Percentiles rank a stretch among this genome's conserved stretches.
Conservation (phyloP, 768 basidiomycete species). For the Coprinopsis marcescibilis region DNA sequence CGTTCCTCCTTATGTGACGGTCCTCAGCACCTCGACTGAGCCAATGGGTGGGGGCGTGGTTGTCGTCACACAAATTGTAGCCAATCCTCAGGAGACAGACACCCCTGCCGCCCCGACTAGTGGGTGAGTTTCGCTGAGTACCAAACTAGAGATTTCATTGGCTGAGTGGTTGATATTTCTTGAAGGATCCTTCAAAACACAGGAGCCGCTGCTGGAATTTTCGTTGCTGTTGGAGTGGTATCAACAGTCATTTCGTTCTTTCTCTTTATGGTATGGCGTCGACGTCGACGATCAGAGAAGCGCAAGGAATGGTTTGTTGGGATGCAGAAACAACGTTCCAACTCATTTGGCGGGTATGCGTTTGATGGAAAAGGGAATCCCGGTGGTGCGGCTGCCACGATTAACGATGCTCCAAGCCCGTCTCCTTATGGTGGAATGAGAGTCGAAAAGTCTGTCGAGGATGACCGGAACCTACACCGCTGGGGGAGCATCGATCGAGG, state of each 20-base stretch:
- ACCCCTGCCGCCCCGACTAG: neutral
- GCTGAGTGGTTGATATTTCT: no score
- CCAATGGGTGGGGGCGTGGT: constrained; percentile 38
- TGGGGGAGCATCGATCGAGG: neutral
- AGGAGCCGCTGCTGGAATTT: constrained; percentile 69
- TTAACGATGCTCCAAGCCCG: constrained; percentile 21
- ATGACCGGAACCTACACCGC: neutral
- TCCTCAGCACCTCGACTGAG: constrained; percentile 39
- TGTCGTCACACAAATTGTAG: constrained; percentile 47
- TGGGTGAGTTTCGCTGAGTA: neutral
- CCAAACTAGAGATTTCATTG: no score
- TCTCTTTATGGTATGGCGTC: constrained; percentile 37
- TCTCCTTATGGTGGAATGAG: constrained; percentile 18
- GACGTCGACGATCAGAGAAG: constrained; percentile 32
- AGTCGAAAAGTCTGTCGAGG: neutral
- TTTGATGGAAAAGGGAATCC: neutral
- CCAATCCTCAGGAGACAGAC: constrained; percentile 37
- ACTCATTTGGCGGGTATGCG: constrained; percentile 1
- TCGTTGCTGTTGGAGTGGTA: constrained; percentile 59
- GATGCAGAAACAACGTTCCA: constrained; percentile 28
- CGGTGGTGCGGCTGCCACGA: neutral
- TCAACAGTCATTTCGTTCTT: constrained; percentile 41
- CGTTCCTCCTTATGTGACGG: constrained; percentile 42
- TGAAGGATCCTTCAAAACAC: constrained; percentile 66
- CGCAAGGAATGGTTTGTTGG: constrained; percentile 31